A percentile compares a stretch with the other conserved stretches of the same genome.
Conservation (phyloP, 1,139 yeast species). For the Kodamaea derodonti region DNA sequence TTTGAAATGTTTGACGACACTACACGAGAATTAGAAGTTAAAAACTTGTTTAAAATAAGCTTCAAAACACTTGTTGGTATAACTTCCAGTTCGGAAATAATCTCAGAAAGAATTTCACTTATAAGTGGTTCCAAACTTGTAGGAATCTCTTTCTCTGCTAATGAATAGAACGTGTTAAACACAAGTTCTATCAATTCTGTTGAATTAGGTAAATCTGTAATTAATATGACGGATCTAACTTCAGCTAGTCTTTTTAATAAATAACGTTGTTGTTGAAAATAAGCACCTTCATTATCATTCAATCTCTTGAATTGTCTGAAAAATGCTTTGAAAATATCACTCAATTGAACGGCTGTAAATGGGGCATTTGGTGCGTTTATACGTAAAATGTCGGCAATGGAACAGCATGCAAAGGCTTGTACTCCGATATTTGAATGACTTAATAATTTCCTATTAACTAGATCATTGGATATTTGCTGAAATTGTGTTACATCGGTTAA, state of each 20-base stretch:
- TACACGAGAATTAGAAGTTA: constrained; percentile 14
- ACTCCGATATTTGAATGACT: constrained; percentile 66
- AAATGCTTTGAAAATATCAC: constrained; percentile 60
- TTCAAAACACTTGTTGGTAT: constrained; percentile 65
- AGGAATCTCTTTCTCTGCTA: constrained; percentile 38
- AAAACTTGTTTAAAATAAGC: constrained; percentile 54
- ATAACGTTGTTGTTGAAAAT: constrained; percentile 63
- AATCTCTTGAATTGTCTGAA: constrained; percentile 59
- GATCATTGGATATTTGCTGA: constrained; percentile 44
- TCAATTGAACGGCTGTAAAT: constrained; percentile 59
- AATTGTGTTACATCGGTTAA: constrained; percentile 39
- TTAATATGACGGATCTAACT: constrained; percentile 71
- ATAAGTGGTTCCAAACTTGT: constrained; percentile 53
- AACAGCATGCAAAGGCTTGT: constrained; percentile 68
- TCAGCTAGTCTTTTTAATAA: constrained; percentile 70
- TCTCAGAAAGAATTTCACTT: constrained; percentile 67
- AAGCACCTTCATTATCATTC: constrained; percentile 57
- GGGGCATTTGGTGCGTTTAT: constrained; percentile 93
- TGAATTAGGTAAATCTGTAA: constrained; percentile 71
- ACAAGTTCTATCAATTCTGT: constrained; percentile 50
- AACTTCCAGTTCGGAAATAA: constrained; percentile 69
- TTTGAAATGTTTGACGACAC: constrained; percentile 26
- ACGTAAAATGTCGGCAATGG: constrained; percentile 72
- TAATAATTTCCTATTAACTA: constrained; percentile 56
- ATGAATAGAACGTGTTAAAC: constrained; percentile 62